phyloP scores from a whole-genome alignment of 805 yeast species.

The Tetrapisispora nanseiensis region DNA sequence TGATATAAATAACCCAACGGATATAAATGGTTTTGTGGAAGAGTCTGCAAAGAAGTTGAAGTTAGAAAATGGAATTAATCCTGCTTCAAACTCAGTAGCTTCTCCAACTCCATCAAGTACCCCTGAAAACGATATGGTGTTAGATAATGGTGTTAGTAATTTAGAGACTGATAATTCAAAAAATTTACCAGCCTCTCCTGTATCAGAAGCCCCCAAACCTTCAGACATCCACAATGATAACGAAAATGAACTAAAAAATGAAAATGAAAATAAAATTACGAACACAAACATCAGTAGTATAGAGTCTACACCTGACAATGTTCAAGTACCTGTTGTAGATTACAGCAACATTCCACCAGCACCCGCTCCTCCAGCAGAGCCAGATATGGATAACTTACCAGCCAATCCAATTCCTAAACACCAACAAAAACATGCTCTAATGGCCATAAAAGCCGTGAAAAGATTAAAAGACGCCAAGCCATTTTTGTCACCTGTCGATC shows the following conservation, averaged over 20 bases:
- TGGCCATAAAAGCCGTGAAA: constrained; percentile 76
- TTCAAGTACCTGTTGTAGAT: background rate
- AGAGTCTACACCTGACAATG: too few species aligned
- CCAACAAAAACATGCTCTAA: constrained; percentile 70
- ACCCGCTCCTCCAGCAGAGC: constrained; percentile 65
- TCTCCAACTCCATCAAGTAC: constrained; percentile 1
- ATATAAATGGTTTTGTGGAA: background rate
- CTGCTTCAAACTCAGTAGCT: background rate
- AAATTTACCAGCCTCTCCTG: constrained; percentile 3
- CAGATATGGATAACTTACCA: constrained; percentile 63
- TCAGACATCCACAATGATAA: background rate
- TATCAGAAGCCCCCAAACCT: constrained; percentile 1
- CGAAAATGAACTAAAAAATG: background rate
- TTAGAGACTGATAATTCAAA: background rate
- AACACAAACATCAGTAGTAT: too few species aligned
- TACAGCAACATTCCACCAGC: constrained; percentile 38
- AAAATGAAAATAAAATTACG: too few species aligned
- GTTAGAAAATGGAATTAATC: background rate
- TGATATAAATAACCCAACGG: background rate
- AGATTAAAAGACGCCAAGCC: constrained; percentile 89
- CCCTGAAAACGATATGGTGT: background rate
- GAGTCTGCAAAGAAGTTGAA: background rate
- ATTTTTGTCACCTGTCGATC: constrained; percentile 83
- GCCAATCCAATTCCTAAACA: constrained; percentile 64
- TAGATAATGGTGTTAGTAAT: background rate